Base-by-base conservation (phyloP, 352 stramenopile species). In the Plasmopara halstedii region DNA sequence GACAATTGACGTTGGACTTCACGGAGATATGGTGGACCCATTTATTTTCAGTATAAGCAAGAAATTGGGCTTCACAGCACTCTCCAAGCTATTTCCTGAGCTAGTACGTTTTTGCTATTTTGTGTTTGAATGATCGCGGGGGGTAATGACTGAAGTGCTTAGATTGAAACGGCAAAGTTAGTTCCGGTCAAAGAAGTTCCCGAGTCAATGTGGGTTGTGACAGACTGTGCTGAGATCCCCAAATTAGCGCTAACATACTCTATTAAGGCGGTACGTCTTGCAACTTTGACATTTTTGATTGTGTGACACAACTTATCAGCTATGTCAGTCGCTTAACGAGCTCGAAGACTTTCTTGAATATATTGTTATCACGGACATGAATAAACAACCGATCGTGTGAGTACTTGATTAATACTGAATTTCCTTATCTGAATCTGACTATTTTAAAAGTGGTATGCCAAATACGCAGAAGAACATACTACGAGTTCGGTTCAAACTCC, bases 351-450 rank as follows among this genome's bases (percentile, higher is more conserved):
- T 84, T 41, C 51, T 88, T 6, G 75, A 85, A 36, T 85, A 74
- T 60, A 65, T 86, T 26, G 68, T 90, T 21, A 80, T 90, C 53
- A 90, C 73, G 7, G 78, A 90, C 50, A 66, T 90, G 53, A 90
- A 81, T 60, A 70, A 76, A 20, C 51, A 71, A 17, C 42, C 63
- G 13, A 73, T 87, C 45, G 40, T 75, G 78, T 89, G 55, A 38
- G 74, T 66, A 35, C 38, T 50, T 17, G 25, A 35, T 35, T 0
- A 5, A 35, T 6, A 35, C n/a, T n/a, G 11, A 35, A 6, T 17
- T 8, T n/a, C 42, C n/a, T 17, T 33, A 35, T 47, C 33, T 21
- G n/a, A n/a, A n/a, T n/a, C n/a, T n/a, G n/a, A n/a, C n/a, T n/a
- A n/a, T n/a, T n/a, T n/a, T n/a, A 34, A 14, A 42, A 90, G 78